These are phyloP conservation scores for Amylostereum areolatum DNA, from an alignment of 1,284 basidiomycete species.

Conservation along the genomic window DNA sequence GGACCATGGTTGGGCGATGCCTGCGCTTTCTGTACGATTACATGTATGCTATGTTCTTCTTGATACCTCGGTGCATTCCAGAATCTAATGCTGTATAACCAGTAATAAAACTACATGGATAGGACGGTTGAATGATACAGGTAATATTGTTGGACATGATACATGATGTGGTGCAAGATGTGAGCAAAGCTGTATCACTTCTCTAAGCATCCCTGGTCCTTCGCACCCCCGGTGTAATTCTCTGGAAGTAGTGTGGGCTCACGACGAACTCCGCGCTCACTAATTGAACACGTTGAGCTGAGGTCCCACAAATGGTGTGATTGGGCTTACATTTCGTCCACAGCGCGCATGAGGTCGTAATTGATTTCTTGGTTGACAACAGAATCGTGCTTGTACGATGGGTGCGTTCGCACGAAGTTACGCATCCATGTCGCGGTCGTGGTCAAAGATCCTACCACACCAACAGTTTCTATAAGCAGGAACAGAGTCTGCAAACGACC, in stretches of 20 bases:
- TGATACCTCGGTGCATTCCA: too few relatives aligned
- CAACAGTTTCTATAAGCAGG: background rate
- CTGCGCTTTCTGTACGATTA: too few relatives aligned
- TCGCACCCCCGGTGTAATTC: slow-evolving; percentile 45
- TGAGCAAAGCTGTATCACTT: slow-evolving; percentile 14
- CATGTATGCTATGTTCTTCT: too few relatives aligned
- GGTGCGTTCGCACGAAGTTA: slow-evolving; percentile 85
- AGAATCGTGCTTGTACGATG: slow-evolving; percentile 87
- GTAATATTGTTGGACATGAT: background rate
- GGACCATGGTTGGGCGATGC: too few relatives aligned
- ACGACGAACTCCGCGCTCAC: slow-evolving; percentile 63
- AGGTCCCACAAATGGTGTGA: background rate
- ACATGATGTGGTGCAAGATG: background rate
- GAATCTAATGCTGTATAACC: too few relatives aligned
- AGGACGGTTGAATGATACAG: background rate
- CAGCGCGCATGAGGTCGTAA: slow-evolving; percentile 85
- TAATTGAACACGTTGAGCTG: slow-evolving; percentile 19
- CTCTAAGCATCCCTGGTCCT: slow-evolving; percentile 36
- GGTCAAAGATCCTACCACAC: slow-evolving; percentile 60
- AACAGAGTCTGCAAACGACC: background rate
- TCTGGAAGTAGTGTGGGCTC: slow-evolving; percentile 61
- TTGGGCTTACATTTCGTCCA: slow-evolving; percentile 86
- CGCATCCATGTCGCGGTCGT: slow-evolving; percentile 95
- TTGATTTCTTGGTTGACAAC: slow-evolving; percentile 89
- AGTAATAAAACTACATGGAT: too few relatives aligned